Conservation (phyloP, 495 filamentous ascomycete species). For the Podospora tetraspora region DNA sequence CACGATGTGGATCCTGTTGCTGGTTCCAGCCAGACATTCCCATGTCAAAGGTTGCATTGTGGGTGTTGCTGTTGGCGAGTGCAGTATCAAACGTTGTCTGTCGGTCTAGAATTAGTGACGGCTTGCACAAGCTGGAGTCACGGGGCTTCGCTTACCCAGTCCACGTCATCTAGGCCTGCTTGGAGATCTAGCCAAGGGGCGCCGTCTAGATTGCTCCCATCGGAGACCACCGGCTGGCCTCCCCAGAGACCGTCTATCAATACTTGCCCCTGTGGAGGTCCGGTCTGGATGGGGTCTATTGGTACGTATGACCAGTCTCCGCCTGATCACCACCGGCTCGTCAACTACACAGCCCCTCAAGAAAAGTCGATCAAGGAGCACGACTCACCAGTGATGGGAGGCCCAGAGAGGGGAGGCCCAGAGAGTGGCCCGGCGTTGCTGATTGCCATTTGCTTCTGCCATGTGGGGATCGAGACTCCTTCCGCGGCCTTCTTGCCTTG, state of each 20-base stretch:
- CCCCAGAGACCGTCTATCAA: conserved; percentile 6
- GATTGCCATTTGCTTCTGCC: neutral
- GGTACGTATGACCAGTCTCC: neutral
- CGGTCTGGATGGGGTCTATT: neutral
- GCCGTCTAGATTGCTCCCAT: neutral
- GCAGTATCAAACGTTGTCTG: conserved; percentile 18
- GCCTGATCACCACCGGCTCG: neutral
- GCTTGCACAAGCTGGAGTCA: neutral
- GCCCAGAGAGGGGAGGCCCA: neutral
- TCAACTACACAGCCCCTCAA: neutral
- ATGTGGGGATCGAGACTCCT: neutral
- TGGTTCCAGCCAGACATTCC: neutral
- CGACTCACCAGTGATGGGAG: conserved; percentile 4
- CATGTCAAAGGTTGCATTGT: neutral
- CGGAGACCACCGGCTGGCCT: neutral
- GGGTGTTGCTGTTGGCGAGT: conserved; percentile 2
- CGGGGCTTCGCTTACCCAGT: conserved; percentile 18
- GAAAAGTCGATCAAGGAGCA: neutral
- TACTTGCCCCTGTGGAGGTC: neutral
- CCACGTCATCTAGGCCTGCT: conserved; percentile 4
- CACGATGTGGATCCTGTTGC: neutral
- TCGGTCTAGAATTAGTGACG: neutral
- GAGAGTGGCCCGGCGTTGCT: neutral
- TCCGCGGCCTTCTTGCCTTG: neutral
- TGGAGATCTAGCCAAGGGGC: conserved; percentile 12